Evolutionary conservation across 805 yeast genomes (phyloP).

Genomic region (Yarrowia osloensis): DNA sequence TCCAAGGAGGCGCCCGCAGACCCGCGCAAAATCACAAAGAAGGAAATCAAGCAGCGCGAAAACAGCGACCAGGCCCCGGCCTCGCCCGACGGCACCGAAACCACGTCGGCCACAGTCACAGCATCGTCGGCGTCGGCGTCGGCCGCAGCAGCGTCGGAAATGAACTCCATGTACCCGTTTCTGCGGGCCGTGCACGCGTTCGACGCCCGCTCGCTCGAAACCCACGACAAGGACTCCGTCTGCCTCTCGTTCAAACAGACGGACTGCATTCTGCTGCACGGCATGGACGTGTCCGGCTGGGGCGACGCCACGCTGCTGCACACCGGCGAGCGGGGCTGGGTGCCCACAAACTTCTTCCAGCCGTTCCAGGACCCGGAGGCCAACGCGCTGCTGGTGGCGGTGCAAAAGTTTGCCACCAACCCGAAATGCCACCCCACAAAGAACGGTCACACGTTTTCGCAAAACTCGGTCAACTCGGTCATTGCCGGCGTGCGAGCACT

Average conservation of each 20-base stretch:
- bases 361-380: constrained; percentile 44
- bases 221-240: constrained; percentile 26
- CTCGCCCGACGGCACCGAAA: too few relatives aligned
- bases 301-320: constrained; percentile 46
- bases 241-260: constrained; percentile 42
- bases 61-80: not conserved
- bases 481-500: constrained; percentile 45
- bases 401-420: constrained; percentile 41
- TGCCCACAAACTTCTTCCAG: constrained; percentile 47
- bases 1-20: constrained; percentile 30
- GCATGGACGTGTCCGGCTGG: constrained; percentile 49
- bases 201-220: constrained; percentile 15
- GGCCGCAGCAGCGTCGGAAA: constrained; percentile 8
- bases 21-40: constrained; percentile 21
- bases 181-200: constrained; percentile 19
- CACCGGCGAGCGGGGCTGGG: constrained; percentile 47
- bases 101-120: too few relatives aligned
- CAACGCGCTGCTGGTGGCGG: constrained; percentile 44
- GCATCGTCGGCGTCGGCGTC: not conserved
- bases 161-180: constrained; percentile 28
- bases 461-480: constrained; percentile 44
- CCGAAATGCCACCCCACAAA: constrained; percentile 40
- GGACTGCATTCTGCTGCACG: constrained; percentile 45
- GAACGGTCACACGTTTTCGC: constrained; percentile 39
- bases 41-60: constrained; percentile 19